These are phyloP conservation scores for Xerocomus amazonicus DNA, from an alignment of 1,284 basidiomycete species.

Conservation along the genomic window DNA sequence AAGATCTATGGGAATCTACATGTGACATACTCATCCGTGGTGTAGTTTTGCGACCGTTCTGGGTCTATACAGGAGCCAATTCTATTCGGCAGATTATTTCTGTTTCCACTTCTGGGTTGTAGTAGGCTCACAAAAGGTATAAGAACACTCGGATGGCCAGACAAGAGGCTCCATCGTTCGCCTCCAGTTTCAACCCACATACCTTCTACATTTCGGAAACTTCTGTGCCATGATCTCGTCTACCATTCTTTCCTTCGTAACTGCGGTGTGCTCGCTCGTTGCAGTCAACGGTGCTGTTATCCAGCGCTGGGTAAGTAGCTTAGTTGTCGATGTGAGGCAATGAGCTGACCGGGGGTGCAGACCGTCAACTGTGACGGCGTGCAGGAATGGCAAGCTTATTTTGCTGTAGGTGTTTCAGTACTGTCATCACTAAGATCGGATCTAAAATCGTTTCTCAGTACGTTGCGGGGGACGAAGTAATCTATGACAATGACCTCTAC, in stretches of 20 bases:
- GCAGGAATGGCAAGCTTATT: conserved; percentile 24
- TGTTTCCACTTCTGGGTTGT: too few relatives aligned
- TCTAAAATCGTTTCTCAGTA: conserved; percentile 16
- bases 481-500: conserved; percentile 22
- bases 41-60: too few relatives aligned
- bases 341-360: conserved; percentile 5
- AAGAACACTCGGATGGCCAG: conserved; percentile 9
- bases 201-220: too few relatives aligned
- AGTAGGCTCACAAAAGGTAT: conserved; percentile 6
- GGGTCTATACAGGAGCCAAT: too few relatives aligned
- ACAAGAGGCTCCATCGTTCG: too few relatives aligned
- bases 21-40: too few relatives aligned
- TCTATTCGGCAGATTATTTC: too few relatives aligned
- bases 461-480: conserved; percentile 16
- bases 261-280: conserved; percentile 14
- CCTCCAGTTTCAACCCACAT: too few relatives aligned
- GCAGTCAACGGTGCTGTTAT: conserved; percentile 14
- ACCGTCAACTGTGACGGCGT: conserved; percentile 13
- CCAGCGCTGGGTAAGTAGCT: conserved; percentile 16
- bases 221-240: conserved; percentile 16
- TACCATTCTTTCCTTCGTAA: conserved; percentile 8
- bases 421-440: rapidly evolving
- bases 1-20: too few relatives aligned
- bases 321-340: rapidly evolving
- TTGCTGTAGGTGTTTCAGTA: conserved; percentile 18